A percentile compares a stretch with the other conserved stretches of the same genome.
Evolutionary conservation across 2,329 filamentous ascomycete genomes (phyloP).

Genomic region (Xylariaceae sp.): DNA sequence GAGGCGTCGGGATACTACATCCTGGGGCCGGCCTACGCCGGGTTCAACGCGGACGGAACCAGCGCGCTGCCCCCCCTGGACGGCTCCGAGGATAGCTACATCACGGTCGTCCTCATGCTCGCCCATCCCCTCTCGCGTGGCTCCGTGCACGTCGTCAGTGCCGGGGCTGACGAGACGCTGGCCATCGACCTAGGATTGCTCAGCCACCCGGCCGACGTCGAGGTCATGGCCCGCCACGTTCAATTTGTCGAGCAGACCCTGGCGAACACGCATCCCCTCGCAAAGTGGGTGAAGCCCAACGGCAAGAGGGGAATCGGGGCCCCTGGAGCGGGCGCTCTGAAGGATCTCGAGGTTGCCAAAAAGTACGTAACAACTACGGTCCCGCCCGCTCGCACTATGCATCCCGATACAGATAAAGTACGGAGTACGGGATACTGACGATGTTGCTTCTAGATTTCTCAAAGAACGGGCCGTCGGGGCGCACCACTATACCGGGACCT

Average conservation of each 20-base stretch:
- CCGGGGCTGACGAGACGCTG: background rate
- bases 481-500: slow-evolving; percentile 41
- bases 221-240: slow-evolving; percentile 5
- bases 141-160: slow-evolving; percentile 1
- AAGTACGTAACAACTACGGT: no score
- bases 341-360: no score
- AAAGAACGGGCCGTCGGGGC: no score
- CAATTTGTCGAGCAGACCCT: slow-evolving; percentile 1
- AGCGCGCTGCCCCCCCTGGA: background rate
- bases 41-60: slow-evolving; percentile 1
- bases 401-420: slow-evolving; percentile 8
- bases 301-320: no score
- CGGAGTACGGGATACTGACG: no score
- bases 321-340: no score
- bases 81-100: slow-evolving; percentile 4
- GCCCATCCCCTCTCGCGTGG: slow-evolving; percentile 8
- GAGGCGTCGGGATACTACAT: slow-evolving; percentile 3
- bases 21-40: slow-evolving; percentile 1
- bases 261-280: background rate
- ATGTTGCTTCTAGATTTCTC: no score
- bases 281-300: no score
- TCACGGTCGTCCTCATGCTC: slow-evolving; percentile 4
- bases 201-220: slow-evolving; percentile 3
- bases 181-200: slow-evolving; percentile 1
- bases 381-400: background rate